phyloP scores from a whole-genome alignment of 768 basidiomycete genomes.

The Suillus decipiens region DNA sequence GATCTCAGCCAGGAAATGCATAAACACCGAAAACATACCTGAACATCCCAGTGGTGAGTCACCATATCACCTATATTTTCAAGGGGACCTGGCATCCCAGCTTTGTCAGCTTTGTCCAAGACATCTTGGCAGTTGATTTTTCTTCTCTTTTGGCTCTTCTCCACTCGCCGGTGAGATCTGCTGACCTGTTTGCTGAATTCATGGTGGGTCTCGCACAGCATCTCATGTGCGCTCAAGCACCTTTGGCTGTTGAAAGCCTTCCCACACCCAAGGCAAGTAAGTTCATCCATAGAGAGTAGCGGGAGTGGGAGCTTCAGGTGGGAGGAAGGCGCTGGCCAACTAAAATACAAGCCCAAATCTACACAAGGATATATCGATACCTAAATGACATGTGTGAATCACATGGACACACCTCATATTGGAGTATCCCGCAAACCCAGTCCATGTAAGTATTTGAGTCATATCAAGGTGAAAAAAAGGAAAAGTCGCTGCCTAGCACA shows the following conservation, averaged over 20 bases:
- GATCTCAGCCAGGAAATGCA: no score
- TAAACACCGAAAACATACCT: no score
- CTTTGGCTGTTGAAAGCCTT: slow-evolving; percentile 7
- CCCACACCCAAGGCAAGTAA: slow-evolving; percentile 9
- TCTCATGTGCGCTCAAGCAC: slow-evolving; percentile 4
- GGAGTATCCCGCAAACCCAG: neutral
- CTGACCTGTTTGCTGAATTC: neutral
- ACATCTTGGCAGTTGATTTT: neutral
- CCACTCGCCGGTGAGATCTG: neutral
- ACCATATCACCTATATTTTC: no score
- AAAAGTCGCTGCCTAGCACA: no score
- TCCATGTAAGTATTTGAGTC: no score
- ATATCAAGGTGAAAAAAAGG: no score
- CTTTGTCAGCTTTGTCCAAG: no score
- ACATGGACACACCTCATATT: neutral
- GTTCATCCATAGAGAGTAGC: neutral
- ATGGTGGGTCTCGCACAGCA: neutral
- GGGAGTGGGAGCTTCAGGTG: neutral
- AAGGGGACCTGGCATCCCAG: no score
- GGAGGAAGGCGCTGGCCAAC: neutral
- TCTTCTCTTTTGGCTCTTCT: neutral
- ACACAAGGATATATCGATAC: neutral
- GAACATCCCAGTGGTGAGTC: no score
- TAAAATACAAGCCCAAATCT: neutral
- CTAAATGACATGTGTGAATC: neutral